Evolutionary conservation across 306 rosid species (phyloP).

Genomic region (Herpetospermum pedunculosum): DNA sequence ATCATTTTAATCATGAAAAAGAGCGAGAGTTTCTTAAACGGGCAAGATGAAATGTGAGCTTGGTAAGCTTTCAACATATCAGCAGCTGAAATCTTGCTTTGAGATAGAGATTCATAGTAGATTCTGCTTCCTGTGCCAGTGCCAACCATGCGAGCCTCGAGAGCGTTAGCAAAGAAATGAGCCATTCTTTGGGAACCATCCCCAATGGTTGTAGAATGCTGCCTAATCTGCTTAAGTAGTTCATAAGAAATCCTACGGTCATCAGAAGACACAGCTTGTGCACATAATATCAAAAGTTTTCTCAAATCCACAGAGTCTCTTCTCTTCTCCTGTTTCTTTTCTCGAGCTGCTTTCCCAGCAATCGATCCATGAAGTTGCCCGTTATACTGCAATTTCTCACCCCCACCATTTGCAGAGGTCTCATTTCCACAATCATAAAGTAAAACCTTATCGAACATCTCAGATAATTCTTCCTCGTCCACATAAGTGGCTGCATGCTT

Average conservation of each 20-base stretch:
- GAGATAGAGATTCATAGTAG: neutral
- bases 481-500: conserved; percentile 32
- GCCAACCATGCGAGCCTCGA: conserved; percentile 17
- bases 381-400: neutral
- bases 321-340: conserved; percentile 12
- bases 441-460: conserved; percentile 37
- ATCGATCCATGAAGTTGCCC: conserved; percentile 5
- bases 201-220: conserved; percentile 3
- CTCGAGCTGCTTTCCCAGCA: conserved; percentile 8
- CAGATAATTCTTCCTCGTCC: conserved; percentile 40
- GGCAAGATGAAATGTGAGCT: conserved; percentile 4
- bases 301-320: conserved; percentile 15
- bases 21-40: conserved; percentile 10
- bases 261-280: conserved; percentile 12
- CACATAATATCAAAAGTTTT: conserved; percentile 10
- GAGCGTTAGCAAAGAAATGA: conserved; percentile 14
- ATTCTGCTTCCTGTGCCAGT: conserved; percentile 10
- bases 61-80: conserved; percentile 13
- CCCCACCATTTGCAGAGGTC: conserved; percentile 1
- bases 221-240: conserved; percentile 14
- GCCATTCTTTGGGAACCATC: conserved; percentile 18
- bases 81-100: conserved; percentile 4
- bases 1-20: conserved; percentile 9
- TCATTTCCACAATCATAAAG: conserved; percentile 17
- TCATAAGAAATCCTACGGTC: conserved; percentile 11